Evolutionary conservation across 495 filamentous ascomycete genomes (phyloP).

Genomic region (Aspergillus cavernicola): DNA sequence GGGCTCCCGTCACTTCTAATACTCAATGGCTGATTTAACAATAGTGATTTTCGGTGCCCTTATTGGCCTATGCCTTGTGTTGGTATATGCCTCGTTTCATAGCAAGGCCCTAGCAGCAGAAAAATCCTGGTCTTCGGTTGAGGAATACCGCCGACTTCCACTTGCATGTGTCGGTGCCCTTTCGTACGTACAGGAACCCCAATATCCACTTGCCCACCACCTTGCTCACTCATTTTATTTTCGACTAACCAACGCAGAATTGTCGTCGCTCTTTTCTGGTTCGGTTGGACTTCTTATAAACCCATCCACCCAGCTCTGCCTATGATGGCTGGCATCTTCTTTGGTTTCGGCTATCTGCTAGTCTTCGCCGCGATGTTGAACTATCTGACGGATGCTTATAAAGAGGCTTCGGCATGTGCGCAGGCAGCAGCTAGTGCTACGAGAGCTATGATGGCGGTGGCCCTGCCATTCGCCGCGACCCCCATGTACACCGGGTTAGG

Average conservation of each 20-base stretch:
- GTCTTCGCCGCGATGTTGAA: slow-evolving; percentile 47
- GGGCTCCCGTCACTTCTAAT: too few species aligned
- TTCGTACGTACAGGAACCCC: too few species aligned
- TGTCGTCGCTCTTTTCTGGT: slow-evolving; percentile 57
- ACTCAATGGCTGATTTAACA: too few species aligned
- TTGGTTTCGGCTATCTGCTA: slow-evolving; percentile 48
- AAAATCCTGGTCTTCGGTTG: slow-evolving; percentile 23
- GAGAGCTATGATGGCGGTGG: slow-evolving; percentile 51
- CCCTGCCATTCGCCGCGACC: slow-evolving; percentile 54
- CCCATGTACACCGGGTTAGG: slow-evolving; percentile 56
- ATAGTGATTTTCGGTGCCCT: slow-evolving; percentile 24
- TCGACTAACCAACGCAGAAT: too few species aligned
- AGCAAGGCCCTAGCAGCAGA: slow-evolving; percentile 21
- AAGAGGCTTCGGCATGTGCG: slow-evolving; percentile 23
- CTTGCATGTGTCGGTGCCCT: slow-evolving; percentile 44
- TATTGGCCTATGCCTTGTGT: slow-evolving; percentile 24
- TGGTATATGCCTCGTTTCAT: slow-evolving; percentile 25
- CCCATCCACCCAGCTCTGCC: slow-evolving; percentile 46
- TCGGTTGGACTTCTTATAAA: slow-evolving; percentile 50
- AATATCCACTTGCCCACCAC: too few species aligned
- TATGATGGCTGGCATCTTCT: slow-evolving; percentile 42
- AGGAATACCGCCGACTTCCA: slow-evolving; percentile 64
- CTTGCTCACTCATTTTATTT: too few species aligned
- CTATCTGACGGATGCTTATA: slow-evolving; percentile 52
- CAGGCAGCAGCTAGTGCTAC: slow-evolving; percentile 37